phyloP scores from a whole-genome alignment of 2,329 filamentous ascomycete species.

The Cercospora berteroae region DNA sequence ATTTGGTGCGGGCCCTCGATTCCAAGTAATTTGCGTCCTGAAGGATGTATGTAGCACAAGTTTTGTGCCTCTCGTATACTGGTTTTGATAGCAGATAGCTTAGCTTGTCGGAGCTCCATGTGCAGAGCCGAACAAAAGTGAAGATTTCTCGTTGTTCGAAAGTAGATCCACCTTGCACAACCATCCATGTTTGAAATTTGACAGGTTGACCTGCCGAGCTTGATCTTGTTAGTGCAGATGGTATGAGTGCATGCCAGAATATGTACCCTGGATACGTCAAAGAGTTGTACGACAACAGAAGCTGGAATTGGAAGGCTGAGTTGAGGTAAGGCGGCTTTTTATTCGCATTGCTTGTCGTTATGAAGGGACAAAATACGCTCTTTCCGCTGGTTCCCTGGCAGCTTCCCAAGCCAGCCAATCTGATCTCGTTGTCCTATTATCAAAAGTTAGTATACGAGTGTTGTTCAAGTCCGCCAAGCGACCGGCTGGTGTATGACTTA shows the following conservation, averaged over 20 bases:
- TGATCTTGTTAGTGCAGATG: not conserved
- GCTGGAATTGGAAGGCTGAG: not conserved
- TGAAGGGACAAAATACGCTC: constrained; percentile 46
- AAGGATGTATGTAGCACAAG: not conserved
- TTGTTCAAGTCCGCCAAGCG: not conserved
- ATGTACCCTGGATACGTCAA: not conserved
- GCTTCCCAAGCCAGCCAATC: constrained; percentile 98
- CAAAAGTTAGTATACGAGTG: constrained; percentile 25
- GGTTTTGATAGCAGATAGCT: not conserved
- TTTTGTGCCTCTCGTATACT: not conserved
- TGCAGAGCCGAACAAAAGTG: not conserved
- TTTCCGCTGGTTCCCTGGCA: constrained; percentile 66
- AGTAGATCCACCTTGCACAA: not conserved
- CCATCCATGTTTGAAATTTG: not conserved
- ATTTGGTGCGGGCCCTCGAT: too few species aligned
- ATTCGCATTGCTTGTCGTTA: constrained; percentile 8
- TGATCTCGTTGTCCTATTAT: constrained; percentile 77
- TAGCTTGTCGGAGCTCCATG: not conserved
- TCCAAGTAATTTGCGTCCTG: too few species aligned
- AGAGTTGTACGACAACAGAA: not conserved
- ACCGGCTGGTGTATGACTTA: constrained; percentile 50
- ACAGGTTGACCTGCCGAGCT: not conserved
- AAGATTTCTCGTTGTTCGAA: not conserved
- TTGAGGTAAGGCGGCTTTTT: not conserved
- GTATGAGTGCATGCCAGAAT: not conserved